These are phyloP conservation scores for Cylindrotheca closterium DNA, from an alignment of 108 stramenopile genomes.

Conservation along the genomic window DNA sequence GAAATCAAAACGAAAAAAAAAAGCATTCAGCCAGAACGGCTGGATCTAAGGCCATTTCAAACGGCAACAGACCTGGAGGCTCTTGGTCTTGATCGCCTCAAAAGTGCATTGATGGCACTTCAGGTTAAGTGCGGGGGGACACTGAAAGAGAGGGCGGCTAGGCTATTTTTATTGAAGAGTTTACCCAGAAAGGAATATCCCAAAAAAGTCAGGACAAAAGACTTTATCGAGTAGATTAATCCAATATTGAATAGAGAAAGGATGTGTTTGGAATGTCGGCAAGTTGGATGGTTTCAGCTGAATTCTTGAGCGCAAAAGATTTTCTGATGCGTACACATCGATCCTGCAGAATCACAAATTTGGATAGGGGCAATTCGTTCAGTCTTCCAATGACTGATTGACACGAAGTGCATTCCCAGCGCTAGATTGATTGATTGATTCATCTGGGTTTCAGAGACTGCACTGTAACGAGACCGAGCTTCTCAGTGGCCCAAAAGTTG, in stretches of 20 bases:
- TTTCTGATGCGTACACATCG: no score
- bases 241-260: no score
- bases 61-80: conserved; percentile 55
- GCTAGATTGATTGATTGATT: no score
- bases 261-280: no score
- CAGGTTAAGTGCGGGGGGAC: conserved; percentile 92
- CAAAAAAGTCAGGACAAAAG: conserved; percentile 64
- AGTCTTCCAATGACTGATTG: no score
- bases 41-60: conserved; percentile 55
- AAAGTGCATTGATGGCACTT: conserved; percentile 76
- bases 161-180: conserved; percentile 90
- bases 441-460: no score
- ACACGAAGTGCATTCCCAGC: no score
- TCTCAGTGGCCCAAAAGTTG: conserved; percentile 53
- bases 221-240: conserved; percentile 31
- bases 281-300: no score
- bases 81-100: conserved; percentile 88
- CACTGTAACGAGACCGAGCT: conserved; percentile 32
- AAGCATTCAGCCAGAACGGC: conserved; percentile 11
- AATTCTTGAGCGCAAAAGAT: no score
- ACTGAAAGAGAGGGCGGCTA: conserved; percentile 75
- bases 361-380: no score
- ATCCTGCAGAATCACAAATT: no score
- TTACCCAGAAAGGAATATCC: conserved; percentile 70
- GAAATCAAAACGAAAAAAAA: neutral